Evolutionary conservation across 2,329 filamentous ascomycete species (phyloP).

Genomic region (Diaporthe sp.): DNA sequence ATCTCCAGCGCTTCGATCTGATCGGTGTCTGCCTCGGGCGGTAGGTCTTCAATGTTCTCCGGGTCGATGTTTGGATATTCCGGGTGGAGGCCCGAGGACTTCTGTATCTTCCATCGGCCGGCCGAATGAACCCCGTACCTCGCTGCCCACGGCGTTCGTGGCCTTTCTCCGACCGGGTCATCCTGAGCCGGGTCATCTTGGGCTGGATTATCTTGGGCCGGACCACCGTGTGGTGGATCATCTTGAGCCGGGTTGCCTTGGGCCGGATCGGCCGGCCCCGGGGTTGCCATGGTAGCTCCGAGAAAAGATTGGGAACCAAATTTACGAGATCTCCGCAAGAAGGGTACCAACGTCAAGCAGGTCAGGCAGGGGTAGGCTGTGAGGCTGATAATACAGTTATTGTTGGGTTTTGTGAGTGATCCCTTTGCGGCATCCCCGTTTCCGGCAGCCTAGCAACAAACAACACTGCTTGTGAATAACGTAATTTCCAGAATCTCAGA

Average conservation of each 20-base stretch:
- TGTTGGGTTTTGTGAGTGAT: no score
- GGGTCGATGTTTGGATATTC: not conserved
- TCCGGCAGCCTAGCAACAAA: not conserved
- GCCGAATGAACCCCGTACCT: not conserved
- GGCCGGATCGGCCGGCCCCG: not conserved
- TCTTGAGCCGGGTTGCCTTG: not conserved
- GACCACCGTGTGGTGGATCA: no score
- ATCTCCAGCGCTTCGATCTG: not conserved
- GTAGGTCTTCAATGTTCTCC: not conserved
- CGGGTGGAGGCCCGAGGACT: not conserved
- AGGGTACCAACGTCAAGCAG: no score
- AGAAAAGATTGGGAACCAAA: not conserved
- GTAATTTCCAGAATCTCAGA: accelerated
- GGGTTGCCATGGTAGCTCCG: not conserved
- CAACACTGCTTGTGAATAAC: not conserved
- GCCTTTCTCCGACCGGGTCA: not conserved
- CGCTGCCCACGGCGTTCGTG: not conserved
- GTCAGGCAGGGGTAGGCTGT: no score
- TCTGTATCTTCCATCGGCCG: not conserved
- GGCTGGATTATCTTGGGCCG: not conserved
- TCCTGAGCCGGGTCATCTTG: not conserved
- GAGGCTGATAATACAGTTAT: not conserved
- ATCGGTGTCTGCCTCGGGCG: not conserved
- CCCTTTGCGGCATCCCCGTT: not conserved
- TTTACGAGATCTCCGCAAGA: not conserved